Evolutionary conservation across 2,329 filamentous ascomycete genomes (phyloP).

Genomic region (Hypomyces perniciosus): DNA sequence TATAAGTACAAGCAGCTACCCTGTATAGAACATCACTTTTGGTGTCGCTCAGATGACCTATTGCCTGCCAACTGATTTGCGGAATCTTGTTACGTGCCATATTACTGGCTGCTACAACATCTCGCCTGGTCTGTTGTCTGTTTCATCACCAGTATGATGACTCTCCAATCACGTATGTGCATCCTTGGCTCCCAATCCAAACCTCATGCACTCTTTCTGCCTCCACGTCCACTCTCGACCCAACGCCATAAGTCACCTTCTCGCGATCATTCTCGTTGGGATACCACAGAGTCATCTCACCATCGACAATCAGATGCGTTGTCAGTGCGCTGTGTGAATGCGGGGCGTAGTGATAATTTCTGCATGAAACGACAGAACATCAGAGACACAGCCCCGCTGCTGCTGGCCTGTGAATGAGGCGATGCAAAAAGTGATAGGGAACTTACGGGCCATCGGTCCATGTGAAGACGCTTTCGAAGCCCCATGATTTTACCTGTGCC

Average conservation of each 20-base stretch:
- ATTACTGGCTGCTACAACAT: too few species aligned
- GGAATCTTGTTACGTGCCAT: too few species aligned
- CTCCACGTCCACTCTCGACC: conserved; percentile 60
- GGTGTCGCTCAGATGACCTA: too few species aligned
- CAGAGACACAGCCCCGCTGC: conserved; percentile 5
- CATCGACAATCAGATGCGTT: conserved; percentile 62
- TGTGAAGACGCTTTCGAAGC: conserved; percentile 63
- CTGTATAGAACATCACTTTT: too few species aligned
- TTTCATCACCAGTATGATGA: not conserved
- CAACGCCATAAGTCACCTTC: conserved; percentile 54
- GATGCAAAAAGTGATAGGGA: not conserved
- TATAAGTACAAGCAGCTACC: too few species aligned
- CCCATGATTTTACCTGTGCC: conserved; percentile 60
- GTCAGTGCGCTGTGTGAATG: conserved; percentile 60
- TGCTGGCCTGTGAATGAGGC: not conserved
- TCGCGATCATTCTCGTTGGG: conserved; percentile 49
- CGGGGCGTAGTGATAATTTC: conserved; percentile 62
- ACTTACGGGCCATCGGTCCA: conserved; percentile 66
- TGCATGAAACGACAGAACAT: conserved; percentile 24
- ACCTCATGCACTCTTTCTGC: conserved; percentile 61
- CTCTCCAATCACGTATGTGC: conserved; percentile 62
- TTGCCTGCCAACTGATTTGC: too few species aligned
- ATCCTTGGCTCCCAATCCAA: conserved; percentile 60
- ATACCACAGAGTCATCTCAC: conserved; percentile 61
- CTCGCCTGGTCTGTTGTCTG: too few species aligned